Base-by-base conservation (phyloP, 169 alveolate species). In the Plasmodium vivax region DNA sequence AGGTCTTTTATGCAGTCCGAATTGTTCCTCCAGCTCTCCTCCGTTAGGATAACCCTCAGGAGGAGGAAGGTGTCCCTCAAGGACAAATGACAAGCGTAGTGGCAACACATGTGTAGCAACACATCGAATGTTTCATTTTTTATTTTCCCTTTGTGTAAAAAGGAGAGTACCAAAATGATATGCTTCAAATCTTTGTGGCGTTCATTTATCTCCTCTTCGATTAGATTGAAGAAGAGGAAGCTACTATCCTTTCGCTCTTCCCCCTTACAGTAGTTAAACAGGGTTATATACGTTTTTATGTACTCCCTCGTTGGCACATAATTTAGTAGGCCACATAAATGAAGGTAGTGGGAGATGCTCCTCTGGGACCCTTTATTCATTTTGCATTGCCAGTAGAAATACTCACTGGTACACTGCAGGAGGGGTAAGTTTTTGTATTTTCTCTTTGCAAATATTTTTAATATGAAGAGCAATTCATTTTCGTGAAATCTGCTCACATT, bases 381-480 rank as follows among this genome's bases (percentile, higher is more conserved):
- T 90, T 43, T 80, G 58, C 94, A 90, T 27, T 43, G 34, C 94
- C 94, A 90, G 74, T 90, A 90, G 82, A 79, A 81, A 38, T 90
- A 90, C 68, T 90, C 94, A 62, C 94, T 90, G 19, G 41, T 43
- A 68, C 94, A 81, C 34, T 90, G 94, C 47, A 90, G 41, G 47
- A 90, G 82, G n/a, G 83, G 56, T 62, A 90, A 16, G 82, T 90
- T 79, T 43, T 90, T 90, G 51, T 90, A 90, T 51, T 58, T 90
- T 34, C 75, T 90, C 51, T 62, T 90, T 16, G 83, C n/a, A 62
- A 90, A 90, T 12, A 45, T 45, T 90, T 90, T 90, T 45, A 90
- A 80, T 5, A 90, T 81, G 43, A 81, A 90, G 32, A 90, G 19
- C 10, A 90, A 27, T 90, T 90, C 94, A 90, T 90, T 90, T 27